phyloP scores from a whole-genome alignment of 495 filamentous ascomycete species.

The Platismatia glauca region DNA sequence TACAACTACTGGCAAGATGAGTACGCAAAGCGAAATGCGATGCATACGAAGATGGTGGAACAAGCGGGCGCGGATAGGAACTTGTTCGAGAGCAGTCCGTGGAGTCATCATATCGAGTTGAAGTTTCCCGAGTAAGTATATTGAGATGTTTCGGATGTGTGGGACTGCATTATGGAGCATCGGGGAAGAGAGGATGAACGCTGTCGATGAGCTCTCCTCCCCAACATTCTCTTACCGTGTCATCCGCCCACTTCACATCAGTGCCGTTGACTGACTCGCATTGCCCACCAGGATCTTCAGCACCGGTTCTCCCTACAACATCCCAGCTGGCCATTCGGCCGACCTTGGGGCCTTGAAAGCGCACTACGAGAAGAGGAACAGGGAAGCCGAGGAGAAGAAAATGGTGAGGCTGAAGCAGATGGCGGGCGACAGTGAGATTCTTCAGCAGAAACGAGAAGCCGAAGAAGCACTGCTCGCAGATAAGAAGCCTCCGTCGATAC shows the following conservation, averaged over 20 bases:
- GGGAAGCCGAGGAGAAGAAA: constrained; percentile 42
- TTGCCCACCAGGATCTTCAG: constrained; percentile 47
- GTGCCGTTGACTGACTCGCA: neutral
- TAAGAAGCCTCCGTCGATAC: neutral
- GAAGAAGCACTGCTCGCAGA: neutral
- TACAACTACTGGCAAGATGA: constrained; percentile 41
- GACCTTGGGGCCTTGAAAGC: constrained; percentile 53
- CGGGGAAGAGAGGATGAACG: neutral
- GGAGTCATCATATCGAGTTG: constrained; percentile 42
- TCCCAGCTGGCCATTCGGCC: constrained; percentile 49
- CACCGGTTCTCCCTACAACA: constrained; percentile 51
- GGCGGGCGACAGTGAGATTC: constrained; percentile 2
- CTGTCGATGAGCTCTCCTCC: neutral
- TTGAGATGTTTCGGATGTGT: neutral
- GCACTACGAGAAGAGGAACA: constrained; percentile 52
- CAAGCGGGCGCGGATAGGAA: constrained; percentile 60
- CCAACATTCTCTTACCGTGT: neutral
- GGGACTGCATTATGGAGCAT: neutral
- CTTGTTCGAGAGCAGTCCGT: constrained; percentile 50
- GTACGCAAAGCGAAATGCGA: constrained; percentile 50
- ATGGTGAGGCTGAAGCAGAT: constrained; percentile 33
- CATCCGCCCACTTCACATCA: neutral
- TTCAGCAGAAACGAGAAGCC: constrained; percentile 4
- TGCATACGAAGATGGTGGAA: constrained; percentile 57
- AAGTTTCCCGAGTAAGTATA: constrained; percentile 58